Conservation (phyloP, 2,329 filamentous ascomycete genomes). For the Bertia moriformis region DNA sequence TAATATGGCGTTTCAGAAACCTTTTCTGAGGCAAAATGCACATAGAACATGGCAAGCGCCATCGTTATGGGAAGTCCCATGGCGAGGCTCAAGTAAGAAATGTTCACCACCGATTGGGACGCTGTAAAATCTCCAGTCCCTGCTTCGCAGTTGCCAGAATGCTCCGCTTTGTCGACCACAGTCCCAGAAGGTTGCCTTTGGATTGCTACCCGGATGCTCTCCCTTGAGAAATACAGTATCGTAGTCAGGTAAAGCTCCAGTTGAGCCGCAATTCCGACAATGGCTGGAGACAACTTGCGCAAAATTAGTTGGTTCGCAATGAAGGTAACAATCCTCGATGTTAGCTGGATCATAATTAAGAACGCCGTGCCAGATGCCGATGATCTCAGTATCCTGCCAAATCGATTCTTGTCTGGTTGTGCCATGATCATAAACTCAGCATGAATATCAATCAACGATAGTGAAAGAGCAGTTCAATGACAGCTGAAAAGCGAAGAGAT, state of each 20-base stretch:
- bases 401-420: neutral
- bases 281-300: neutral
- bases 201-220: neutral
- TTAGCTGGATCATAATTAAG: neutral
- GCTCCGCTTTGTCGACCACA: neutral
- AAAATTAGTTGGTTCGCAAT: neutral
- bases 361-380: neutral
- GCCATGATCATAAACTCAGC: neutral
- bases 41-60: neutral
- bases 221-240: neutral
- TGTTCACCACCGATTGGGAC: neutral
- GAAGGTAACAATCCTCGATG: neutral
- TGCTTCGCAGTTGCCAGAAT: neutral
- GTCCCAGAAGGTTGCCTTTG: neutral
- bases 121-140: no score
- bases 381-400: neutral
- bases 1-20: neutral
- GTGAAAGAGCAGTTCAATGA: no score
- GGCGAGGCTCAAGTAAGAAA: constrained; percentile 2
- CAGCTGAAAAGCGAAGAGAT: no score
- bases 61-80: neutral
- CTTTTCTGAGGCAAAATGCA: neutral
- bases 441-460: no score
- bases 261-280: neutral
- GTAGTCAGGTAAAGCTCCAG: neutral